These are phyloP conservation scores for Xylaria intraflava DNA, from an alignment of 495 filamentous ascomycete species.

Conservation along the genomic window DNA sequence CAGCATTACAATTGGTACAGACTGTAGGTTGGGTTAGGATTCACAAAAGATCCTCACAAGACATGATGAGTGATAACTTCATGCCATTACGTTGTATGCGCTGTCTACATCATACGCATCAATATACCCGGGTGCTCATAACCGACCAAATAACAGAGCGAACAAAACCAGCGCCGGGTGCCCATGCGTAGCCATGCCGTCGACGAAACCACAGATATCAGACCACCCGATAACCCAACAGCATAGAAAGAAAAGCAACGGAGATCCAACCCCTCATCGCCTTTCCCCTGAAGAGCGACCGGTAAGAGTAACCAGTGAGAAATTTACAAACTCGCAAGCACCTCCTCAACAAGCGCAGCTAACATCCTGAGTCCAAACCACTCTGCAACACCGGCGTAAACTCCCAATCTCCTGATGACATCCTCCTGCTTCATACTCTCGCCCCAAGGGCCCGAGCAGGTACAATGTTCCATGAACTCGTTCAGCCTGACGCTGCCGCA, in stretches of 20 bases:
- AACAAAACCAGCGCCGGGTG: neutral
- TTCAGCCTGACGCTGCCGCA: slow-evolving; percentile 65
- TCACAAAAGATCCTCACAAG: too few relatives aligned
- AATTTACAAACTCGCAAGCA: slow-evolving; percentile 36
- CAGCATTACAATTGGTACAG: too few relatives aligned
- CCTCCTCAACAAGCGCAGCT: slow-evolving; percentile 60
- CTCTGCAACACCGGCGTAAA: slow-evolving; percentile 65
- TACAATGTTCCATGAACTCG: slow-evolving; percentile 96
- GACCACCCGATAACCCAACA: neutral
- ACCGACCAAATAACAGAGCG: neutral
- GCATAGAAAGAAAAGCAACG: neutral
- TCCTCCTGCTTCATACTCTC: slow-evolving; percentile 65
- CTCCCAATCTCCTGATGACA: slow-evolving; percentile 55
- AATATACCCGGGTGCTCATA: too few relatives aligned
- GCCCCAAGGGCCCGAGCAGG: slow-evolving; percentile 79
- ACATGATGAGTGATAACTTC: too few relatives aligned
- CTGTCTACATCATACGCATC: too few relatives aligned
- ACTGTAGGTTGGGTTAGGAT: too few relatives aligned
- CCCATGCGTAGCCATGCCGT: neutral
- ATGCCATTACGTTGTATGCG: neutral
- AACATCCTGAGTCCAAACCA: slow-evolving; percentile 79
- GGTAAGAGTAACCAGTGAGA: too few relatives aligned
- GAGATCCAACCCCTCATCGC: neutral
- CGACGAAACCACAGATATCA: neutral
- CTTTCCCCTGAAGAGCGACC: too few relatives aligned